A percentile compares a stretch with the other conserved stretches of the same genome.
These are phyloP conservation scores for Candida sphagnicola DNA, from an alignment of 805 yeast species.

Conservation along the genomic window DNA sequence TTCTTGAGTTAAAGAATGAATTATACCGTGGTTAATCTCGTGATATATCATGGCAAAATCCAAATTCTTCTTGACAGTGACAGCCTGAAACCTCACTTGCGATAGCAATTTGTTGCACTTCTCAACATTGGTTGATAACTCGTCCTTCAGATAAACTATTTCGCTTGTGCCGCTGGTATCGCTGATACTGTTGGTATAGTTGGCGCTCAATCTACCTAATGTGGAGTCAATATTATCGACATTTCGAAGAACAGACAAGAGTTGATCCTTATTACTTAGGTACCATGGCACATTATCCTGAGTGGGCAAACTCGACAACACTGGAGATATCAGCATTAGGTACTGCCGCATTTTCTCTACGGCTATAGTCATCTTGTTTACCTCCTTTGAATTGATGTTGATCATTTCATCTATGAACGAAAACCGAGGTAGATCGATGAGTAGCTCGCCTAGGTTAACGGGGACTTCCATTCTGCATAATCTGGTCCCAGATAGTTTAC, in stretches of 20 bases:
- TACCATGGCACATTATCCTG: conserved; percentile 19
- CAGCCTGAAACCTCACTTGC: conserved; percentile 19
- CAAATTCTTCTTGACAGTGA: conserved; percentile 18
- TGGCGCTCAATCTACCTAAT: too few species aligned
- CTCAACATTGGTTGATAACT: conserved; percentile 27
- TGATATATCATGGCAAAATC: conserved; percentile 24
- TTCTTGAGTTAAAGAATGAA: conserved; percentile 21
- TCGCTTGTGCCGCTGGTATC: too few species aligned
- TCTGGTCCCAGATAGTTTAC: not conserved
- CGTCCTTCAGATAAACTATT: too few species aligned
- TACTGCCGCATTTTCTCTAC: conserved; percentile 25
- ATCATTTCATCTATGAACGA: conserved; percentile 20
- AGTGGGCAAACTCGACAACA: conserved; percentile 7
- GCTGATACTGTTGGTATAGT: too few species aligned
- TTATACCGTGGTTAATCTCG: conserved; percentile 23
- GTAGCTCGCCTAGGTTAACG: not conserved
- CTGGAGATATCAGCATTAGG: conserved; percentile 15
- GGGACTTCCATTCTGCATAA: not conserved
- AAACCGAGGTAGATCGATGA: conserved; percentile 14
- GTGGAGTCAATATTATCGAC: conserved; percentile 22
- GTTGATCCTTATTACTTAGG: conserved; percentile 18
- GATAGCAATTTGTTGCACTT: conserved; percentile 21
- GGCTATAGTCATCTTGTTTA: conserved; percentile 22
- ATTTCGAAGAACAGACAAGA: conserved; percentile 15
- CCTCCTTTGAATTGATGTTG: conserved; percentile 17